Evolutionary conservation across 1,284 basidiomycete species (phyloP), one percentile per base, ranked within the genome.

Genomic region (Xerocomus nothofagi): DNA sequence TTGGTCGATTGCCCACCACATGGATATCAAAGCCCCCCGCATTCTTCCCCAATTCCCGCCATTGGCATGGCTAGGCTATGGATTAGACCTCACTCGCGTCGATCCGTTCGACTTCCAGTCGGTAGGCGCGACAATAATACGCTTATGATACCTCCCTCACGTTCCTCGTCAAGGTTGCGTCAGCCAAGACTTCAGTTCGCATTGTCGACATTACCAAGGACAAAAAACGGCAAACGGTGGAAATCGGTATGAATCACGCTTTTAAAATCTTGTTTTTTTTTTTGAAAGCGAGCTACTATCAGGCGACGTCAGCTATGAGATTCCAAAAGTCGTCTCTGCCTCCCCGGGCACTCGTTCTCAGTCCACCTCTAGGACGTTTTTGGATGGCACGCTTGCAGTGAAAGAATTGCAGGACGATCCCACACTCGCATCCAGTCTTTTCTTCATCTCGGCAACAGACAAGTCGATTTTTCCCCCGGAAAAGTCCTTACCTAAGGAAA

Each of bases 201-300:
- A 39, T 47, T 26, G n/a, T 47, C 6, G 45, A 47, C 37, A 6
- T 39, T 20, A 32, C 45, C 3, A 47, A 47, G n/a, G 45, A 47
- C 23, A 47, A 29, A 11, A 39, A 14, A 17, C 18, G 2, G 4
- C 30, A 20, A 1, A 33, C 17, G 6, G 36, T 47, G 17, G 33
- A 21, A 4, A 47, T 47, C 14, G 44, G 44, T 46, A 31, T 4
- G 36, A 24, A 10, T 7, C 9, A 12, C 7, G 2, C 29, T 5
- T 43, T 32, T 12, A 12, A 20, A 12, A 10, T n/a, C n/a, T n/a
- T n/a, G n/a, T 9, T n/a, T 12, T 21, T 14, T 32, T 17, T 17
- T 17, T 34, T 38, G 15, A 45, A n/a, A 14, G 8, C 4, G 10
- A 38, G 12, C 9, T 10, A 39, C 17, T n/a, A n/a, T 14, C 15